Base-by-base conservation (phyloP, 108 stramenopile genomes). In the Aureococcus anophagefferens region DNA sequence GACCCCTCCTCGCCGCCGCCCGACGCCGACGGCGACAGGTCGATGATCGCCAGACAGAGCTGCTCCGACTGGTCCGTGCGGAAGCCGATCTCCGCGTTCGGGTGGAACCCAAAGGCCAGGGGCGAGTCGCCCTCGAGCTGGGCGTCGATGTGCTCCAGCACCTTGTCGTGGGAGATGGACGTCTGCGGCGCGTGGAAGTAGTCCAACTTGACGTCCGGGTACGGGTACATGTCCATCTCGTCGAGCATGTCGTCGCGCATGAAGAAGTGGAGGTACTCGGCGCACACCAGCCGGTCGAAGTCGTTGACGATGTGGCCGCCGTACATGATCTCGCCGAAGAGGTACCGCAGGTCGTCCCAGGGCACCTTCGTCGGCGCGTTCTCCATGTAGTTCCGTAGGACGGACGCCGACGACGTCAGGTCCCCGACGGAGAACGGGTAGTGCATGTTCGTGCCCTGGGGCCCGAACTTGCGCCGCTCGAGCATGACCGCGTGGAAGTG, bases 291-390 rank as follows among this genome's bases (percentile, higher is more conserved):
- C 5, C 87, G 72, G 65, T 88, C 87, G 35, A 77, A 86, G 73
- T 67, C 80, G 35, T 88, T 82, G 18, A 83, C 84, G 68, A 88
- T 83, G 76, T 88, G 85, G 17, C 87, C 87, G 17, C 87, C 87
- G 66, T 88, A 88, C 81, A 88, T 88, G 66, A 88, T 86, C 63
- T 86, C 87, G 34, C 87, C 87, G 63, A 88, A 88, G 35, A 88
- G 74, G 68, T 86, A 88, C 14, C 84, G 66, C 62, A 88, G 68
- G 59, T 88, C 87, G n/a, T 83, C 62, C 85, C 85, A 88, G n/a
- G 87, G 85, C 9, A 86, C 77, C 31, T 67, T 73, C 45, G 67
- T 63, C 18, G 70, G 71, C 32, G 67, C 70, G 33, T 70, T 72
- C 46, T 84, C 80, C 71, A 85, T 71, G 69, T 85, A 86, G 36